Evolutionary conservation across 345 rosid genomes (phyloP).

Genomic region (Garcia nutans): DNA sequence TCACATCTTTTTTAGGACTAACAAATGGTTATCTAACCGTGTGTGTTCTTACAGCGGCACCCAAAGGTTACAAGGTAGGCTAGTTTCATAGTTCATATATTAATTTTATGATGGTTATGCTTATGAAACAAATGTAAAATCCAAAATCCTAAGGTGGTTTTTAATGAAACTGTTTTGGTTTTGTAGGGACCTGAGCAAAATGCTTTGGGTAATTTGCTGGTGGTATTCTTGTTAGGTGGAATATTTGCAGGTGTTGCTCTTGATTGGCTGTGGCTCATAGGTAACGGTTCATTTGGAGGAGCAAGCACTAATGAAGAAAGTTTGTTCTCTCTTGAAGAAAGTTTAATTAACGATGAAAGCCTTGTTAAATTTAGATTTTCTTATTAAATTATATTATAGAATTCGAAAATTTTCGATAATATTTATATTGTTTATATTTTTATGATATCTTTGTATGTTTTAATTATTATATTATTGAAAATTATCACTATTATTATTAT

Average conservation of each 20-base stretch:
- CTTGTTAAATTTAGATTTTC: too few relatives aligned
- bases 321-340: too few relatives aligned
- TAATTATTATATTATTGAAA: too few relatives aligned
- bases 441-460: too few relatives aligned
- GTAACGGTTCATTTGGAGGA: constrained; percentile 43
- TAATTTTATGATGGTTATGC: too few relatives aligned
- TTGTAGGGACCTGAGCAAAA: constrained; percentile 90
- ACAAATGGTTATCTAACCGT: constrained; percentile 83
- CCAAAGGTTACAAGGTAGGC: constrained; percentile 84
- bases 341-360: too few relatives aligned
- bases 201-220: constrained; percentile 83
- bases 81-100: too few relatives aligned
- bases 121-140: neutral
- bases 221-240: constrained; percentile 59
- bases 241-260: constrained; percentile 65
- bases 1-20: constrained; percentile 61
- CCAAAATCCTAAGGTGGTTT: neutral
- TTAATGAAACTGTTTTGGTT: neutral
- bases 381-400: too few relatives aligned
- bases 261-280: constrained; percentile 88
- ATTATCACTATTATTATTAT: too few relatives aligned
- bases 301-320: neutral
- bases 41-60: constrained; percentile 75
- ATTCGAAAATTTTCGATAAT: too few relatives aligned
- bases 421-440: too few relatives aligned